Conservation (phyloP, 2,329 filamentous ascomycete genomes). For the Pseudogymnoascus sp. region DNA sequence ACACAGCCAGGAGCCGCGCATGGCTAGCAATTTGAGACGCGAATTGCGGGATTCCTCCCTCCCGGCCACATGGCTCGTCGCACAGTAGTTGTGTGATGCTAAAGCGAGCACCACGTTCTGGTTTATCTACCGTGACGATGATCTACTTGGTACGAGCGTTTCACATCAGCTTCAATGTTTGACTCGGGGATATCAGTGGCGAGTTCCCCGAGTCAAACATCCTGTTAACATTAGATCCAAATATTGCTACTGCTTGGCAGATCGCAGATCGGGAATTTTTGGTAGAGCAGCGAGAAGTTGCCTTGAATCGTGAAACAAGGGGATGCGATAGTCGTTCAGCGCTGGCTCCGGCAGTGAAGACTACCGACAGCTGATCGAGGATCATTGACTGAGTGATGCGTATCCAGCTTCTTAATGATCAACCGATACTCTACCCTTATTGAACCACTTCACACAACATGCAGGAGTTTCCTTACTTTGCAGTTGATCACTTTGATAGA, state of each 20-base stretch:
- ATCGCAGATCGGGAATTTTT: neutral
- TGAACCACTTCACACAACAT: neutral
- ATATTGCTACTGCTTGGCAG: neutral
- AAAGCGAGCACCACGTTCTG: neutral
- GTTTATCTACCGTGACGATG: neutral
- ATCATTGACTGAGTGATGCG: neutral
- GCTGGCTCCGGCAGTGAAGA: neutral
- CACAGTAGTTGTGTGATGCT: neutral
- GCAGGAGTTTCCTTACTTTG: neutral
- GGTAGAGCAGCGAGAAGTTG: neutral
- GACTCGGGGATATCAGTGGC: neutral
- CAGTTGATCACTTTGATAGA: neutral
- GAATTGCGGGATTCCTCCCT: neutral
- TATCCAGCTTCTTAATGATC: neutral
- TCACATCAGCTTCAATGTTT: slow-evolving; percentile 1
- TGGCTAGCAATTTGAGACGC: neutral
- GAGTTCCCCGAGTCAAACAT: neutral
- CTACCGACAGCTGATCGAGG: neutral
- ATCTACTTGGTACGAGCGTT: neutral
- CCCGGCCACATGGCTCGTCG: neutral
- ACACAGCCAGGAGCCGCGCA: neutral
- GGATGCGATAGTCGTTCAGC: neutral
- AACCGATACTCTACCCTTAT: neutral
- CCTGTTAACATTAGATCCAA: neutral
- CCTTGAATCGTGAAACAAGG: neutral